Conservation (phyloP, 306 rosid species). For the Cucurbita maxima region DNA sequence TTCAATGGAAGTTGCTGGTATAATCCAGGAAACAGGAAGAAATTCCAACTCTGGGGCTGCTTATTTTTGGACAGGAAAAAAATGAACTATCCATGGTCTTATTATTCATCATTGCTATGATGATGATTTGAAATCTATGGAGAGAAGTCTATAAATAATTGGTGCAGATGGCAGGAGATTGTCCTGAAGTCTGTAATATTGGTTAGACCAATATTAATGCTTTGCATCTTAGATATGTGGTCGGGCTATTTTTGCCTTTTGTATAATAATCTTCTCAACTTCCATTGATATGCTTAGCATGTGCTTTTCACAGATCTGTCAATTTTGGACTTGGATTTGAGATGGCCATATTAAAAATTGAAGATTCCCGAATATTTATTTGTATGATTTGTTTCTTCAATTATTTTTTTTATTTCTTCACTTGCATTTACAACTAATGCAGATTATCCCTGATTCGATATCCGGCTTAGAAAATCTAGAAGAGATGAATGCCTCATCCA, state of each 20-base stretch:
- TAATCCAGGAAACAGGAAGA: neutral
- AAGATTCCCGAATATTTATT: neutral
- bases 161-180: neutral
- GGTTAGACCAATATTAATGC: neutral
- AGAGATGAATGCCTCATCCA: constrained; percentile 69
- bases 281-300: neutral
- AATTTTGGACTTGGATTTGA: neutral
- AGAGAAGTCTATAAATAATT: neutral
- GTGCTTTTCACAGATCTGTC: neutral
- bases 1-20: neutral
- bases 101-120: neutral
- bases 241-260: neutral
- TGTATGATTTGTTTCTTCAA: neutral
- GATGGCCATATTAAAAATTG: neutral
- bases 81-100: too few species aligned
- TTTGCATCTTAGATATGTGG: neutral
- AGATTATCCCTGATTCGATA: constrained; percentile 74
- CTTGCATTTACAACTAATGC: constrained; percentile 10
- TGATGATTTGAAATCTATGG: neutral
- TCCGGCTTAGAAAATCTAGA: constrained; percentile 57
- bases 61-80: too few species aligned
- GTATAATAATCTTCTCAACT: neutral
- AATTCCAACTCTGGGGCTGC: neutral
- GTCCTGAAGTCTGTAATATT: neutral
- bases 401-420: neutral